A percentile compares a stretch with the other conserved stretches of the same genome.
These are phyloP conservation scores for Chrysosporium queenslandicum DNA, from an alignment of 2,329 filamentous ascomycete genomes.

Conservation along the genomic window DNA sequence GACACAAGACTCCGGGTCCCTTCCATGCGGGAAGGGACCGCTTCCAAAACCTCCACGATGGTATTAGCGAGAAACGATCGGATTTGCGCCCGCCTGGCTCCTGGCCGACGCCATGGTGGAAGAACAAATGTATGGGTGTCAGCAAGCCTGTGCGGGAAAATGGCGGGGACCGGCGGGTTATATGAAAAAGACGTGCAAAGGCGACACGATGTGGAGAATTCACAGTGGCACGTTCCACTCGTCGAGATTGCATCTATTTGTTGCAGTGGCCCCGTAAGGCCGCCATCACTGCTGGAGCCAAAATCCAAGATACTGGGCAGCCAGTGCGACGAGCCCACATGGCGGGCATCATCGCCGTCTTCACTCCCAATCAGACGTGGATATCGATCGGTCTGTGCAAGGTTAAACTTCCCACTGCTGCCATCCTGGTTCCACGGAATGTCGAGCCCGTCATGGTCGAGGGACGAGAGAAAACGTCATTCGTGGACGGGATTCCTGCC, in stretches of 20 bases:
- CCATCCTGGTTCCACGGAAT: no score
- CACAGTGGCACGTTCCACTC: not conserved
- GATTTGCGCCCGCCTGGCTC: not conserved
- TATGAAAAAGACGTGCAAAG: not conserved
- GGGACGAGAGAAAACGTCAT: no score
- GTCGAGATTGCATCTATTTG: not conserved
- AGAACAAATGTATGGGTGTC: not conserved
- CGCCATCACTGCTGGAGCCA: not conserved
- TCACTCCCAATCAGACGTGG: not conserved
- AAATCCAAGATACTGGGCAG: not conserved
- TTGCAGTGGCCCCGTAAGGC: not conserved
- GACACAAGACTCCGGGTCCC: not conserved
- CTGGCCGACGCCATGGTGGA: not conserved
- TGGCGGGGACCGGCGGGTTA: not conserved
- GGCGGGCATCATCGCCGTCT: not conserved
- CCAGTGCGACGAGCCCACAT: not conserved
- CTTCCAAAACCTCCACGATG: not conserved
- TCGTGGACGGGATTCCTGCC: no score
- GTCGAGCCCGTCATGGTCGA: no score
- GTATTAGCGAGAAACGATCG: not conserved
- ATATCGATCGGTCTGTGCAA: no score
- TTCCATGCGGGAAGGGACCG: not conserved
- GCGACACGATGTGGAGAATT: not conserved
- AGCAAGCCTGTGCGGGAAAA: not conserved
- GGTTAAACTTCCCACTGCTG: not conserved